Conservation (phyloP, 257 asterid species). For the Petunia secreta region DNA sequence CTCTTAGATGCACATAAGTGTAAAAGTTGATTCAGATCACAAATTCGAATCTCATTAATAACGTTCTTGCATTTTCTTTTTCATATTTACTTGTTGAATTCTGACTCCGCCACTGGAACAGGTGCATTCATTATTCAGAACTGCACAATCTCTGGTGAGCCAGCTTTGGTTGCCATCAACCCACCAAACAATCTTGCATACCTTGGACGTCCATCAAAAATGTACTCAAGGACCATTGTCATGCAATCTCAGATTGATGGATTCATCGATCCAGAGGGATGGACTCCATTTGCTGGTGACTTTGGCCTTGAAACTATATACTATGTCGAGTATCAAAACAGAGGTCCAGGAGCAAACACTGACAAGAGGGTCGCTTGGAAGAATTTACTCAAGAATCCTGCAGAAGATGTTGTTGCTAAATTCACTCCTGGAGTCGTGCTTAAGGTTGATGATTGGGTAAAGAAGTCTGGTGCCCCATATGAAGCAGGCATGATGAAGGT, state of each 20-base stretch:
- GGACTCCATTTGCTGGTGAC: conserved; percentile 23
- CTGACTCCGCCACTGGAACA: neutral
- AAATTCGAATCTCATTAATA: neutral
- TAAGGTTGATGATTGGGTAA: conserved; percentile 29
- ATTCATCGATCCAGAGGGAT: conserved; percentile 37
- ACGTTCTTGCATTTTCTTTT: neutral
- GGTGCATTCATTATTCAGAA: conserved; percentile 34
- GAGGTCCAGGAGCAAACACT: conserved; percentile 36
- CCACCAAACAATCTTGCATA: conserved; percentile 24
- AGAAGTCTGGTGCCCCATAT: conserved; percentile 24
- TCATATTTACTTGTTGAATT: neutral
- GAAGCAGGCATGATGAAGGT: conserved; percentile 30
- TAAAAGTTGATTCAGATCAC: too few species aligned
- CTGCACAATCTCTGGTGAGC: conserved; percentile 23
- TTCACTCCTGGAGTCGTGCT: conserved; percentile 32
- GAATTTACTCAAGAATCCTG: conserved; percentile 15
- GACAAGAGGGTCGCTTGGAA: conserved; percentile 29
- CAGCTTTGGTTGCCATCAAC: neutral
- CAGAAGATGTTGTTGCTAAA: conserved; percentile 28
- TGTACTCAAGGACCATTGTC: conserved; percentile 37
- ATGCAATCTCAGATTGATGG: conserved; percentile 38
- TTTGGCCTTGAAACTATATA: conserved; percentile 31
- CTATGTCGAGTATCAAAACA: conserved; percentile 36
- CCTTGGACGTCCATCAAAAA: conserved; percentile 38
- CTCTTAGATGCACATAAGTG: too few species aligned